Evolutionary conservation across 306 rosid genomes (phyloP), one percentile per base, ranked within the genome.

Genomic region (Abrus pulchellus): DNA sequence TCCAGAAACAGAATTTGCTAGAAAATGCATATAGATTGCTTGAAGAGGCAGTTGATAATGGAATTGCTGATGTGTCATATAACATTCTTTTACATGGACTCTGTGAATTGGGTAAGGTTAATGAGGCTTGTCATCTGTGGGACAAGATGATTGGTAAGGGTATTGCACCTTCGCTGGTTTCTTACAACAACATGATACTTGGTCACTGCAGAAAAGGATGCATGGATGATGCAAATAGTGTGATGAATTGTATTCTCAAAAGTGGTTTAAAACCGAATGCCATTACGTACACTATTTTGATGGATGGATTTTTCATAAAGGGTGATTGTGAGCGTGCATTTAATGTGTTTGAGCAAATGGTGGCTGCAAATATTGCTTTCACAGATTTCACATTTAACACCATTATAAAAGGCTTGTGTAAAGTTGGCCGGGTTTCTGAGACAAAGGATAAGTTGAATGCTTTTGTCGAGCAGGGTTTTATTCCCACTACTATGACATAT

Each of bases 341-440:
- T 59, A 63, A 78, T 62, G 62, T 94, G 83, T 85, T 86, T 83
- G 87, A 85, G 61, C 85, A 81, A 76, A 92, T 94, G 98, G 74
- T 20, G 70, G 87, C 83, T 75, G 91, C 76, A 45, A 85, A 89
- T 74, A 67, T 89, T 84, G 74, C 64, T 27, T 96, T 93, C n/a
- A 56, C 89, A 7, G 90, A 77, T 49, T 49, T 67, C 87, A 88
- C 90, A 66, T 79, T 43, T 52, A 85, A 83, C 83, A 82, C 82
- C 40, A 56, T 88, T 63, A 83, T 94, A 77, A 85, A 79, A 78
- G 97, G 96, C 77, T 80, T 94, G 90, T 87, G 98, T 88, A 94
- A 87, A 87, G 87, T 57, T 84, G 93, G 97, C 55, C 90, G 75
- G 29, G 75, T 89, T 59, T 76, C 89, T 40, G 92, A 88, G 76